Percentiles rank a stretch among this genome's conserved stretches.
phyloP scores from a whole-genome alignment of 2,329 filamentous ascomycete species.

The Aquanectria penicillioides region DNA sequence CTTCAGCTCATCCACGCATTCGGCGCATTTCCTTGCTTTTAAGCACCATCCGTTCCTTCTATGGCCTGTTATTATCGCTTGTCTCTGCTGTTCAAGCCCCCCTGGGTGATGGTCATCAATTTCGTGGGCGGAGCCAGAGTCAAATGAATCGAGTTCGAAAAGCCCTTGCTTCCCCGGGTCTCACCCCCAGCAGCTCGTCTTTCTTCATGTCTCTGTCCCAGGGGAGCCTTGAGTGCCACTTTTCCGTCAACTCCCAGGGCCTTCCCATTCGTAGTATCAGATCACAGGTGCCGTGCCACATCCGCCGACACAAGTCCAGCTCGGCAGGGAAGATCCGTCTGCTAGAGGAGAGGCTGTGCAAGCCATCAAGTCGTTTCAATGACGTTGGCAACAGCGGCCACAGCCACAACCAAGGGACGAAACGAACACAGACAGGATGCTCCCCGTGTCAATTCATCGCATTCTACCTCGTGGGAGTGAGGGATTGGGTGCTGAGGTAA shows the following conservation, averaged over 20 bases:
- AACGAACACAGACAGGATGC: constrained; percentile 22
- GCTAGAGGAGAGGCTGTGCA: constrained; percentile 19
- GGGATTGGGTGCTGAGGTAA: constrained; percentile 23
- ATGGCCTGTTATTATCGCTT: constrained; percentile 12
- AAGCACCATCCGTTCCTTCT: constrained; percentile 1
- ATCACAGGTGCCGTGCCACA: constrained; percentile 37
- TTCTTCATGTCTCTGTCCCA: neutral
- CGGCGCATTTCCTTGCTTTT: constrained; percentile 4
- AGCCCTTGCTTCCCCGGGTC: constrained; percentile 15
- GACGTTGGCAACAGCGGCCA: constrained; percentile 38
- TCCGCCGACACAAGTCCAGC: constrained; percentile 22
- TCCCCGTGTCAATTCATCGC: neutral
- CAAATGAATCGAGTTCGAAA: neutral
- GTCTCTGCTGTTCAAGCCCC: constrained; percentile 12
- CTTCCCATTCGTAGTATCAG: no score
- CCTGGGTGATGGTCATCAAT: constrained; percentile 18
- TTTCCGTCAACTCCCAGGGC: no score
- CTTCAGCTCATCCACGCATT: neutral
- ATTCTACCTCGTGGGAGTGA: constrained; percentile 5
- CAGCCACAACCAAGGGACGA: constrained; percentile 34
- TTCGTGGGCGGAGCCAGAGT: constrained; percentile 7
- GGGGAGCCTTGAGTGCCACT: no score
- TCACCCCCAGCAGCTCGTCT: constrained; percentile 11
- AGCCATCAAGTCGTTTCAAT: constrained; percentile 31
- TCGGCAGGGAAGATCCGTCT: constrained; percentile 13